phyloP scores from a whole-genome alignment of 2,329 filamentous ascomycete genomes.

The Albifimbria verrucaria region DNA sequence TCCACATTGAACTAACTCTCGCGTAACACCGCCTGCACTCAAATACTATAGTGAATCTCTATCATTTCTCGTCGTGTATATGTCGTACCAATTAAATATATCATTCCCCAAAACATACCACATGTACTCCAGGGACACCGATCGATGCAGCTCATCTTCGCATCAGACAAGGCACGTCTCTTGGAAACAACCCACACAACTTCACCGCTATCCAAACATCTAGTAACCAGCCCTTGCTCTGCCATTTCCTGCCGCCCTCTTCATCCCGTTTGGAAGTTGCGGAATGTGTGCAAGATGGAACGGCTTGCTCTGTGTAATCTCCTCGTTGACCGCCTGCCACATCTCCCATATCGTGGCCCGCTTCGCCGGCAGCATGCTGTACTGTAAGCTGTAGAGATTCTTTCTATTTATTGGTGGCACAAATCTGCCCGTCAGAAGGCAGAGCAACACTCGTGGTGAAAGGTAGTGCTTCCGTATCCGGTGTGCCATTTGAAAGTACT shows the following conservation, averaged over 20 bases:
- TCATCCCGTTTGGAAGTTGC: conserved; percentile 26
- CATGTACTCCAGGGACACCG: too few species aligned
- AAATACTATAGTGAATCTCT: too few species aligned
- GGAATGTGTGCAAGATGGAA: conserved; percentile 33
- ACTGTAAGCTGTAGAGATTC: conserved; percentile 93
- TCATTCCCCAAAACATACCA: too few species aligned
- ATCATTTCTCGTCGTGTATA: too few species aligned
- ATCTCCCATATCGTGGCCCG: conserved; percentile 80
- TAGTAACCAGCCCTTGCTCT: conserved; percentile 18
- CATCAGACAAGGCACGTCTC: too few species aligned
- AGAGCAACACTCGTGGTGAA: conserved; percentile 81
- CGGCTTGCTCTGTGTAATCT: conserved; percentile 42
- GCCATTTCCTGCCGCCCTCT: conserved; percentile 23
- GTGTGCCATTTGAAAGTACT: conserved; percentile 92
- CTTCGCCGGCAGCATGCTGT: conserved; percentile 89
- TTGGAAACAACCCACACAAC: too few species aligned
- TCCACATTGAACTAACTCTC: too few species aligned
- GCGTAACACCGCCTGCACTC: too few species aligned
- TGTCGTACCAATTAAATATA: too few species aligned
- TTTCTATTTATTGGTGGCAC: conserved; percentile 93
- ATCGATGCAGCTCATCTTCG: too few species aligned
- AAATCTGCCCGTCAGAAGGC: conserved; percentile 84
- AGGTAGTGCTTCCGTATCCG: conserved; percentile 95
- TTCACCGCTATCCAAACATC: neutral
- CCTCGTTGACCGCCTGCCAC: conserved; percentile 67